Conservation (phyloP, 257 asterid species). For the Mitragyna speciosa region DNA sequence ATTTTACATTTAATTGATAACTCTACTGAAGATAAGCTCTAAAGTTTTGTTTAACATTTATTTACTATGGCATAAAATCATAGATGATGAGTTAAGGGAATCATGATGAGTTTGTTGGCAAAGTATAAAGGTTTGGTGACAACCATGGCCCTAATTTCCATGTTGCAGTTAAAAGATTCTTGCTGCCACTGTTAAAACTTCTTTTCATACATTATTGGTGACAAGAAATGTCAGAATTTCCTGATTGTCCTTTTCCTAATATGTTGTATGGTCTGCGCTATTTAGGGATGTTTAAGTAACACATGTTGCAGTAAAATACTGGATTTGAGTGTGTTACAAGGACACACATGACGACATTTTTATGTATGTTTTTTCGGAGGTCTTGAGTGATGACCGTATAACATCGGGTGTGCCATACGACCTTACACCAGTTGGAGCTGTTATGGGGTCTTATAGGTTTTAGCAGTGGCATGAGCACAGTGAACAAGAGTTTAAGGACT, state of each 20-base stretch:
- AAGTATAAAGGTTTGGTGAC: too few relatives aligned
- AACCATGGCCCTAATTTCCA: too few relatives aligned
- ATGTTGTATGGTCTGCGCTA: neutral
- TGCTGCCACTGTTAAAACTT: neutral
- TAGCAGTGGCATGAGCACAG: neutral
- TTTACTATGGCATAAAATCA: too few relatives aligned
- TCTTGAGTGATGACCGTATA: neutral
- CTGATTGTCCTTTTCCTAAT: neutral
- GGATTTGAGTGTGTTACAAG: neutral
- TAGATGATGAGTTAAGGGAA: too few relatives aligned
- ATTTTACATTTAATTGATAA: too few relatives aligned
- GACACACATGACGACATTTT: neutral
- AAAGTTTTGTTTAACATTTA: too few relatives aligned
- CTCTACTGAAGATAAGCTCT: too few relatives aligned
- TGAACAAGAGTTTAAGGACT: neutral
- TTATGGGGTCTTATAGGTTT: neutral
- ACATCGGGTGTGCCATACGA: neutral
- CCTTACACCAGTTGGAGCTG: neutral
- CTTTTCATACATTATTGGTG: too few relatives aligned
- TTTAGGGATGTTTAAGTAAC: neutral
- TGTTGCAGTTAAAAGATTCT: neutral
- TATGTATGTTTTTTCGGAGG: neutral
- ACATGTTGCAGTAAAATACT: neutral
- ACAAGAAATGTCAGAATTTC: neutral
- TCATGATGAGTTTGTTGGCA: too few relatives aligned